Evolutionary conservation across 2,329 filamentous ascomycete species (phyloP).

Genomic region (Fusarium subtropicale): DNA sequence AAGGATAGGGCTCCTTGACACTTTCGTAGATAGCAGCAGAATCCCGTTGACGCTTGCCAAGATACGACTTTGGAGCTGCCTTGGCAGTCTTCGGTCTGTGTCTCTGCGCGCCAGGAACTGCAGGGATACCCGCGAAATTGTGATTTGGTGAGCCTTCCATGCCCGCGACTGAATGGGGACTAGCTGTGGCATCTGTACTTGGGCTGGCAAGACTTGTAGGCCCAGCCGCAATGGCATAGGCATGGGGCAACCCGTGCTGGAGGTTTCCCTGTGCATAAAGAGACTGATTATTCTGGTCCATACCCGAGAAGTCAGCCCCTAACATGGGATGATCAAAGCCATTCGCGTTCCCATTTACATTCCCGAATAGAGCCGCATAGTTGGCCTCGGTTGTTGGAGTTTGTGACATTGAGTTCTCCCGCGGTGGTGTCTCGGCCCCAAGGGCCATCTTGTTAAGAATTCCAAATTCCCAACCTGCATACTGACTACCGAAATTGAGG

Average conservation of each 20-base stretch:
- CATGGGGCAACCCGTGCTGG: constrained; percentile 72
- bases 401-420: constrained; percentile 67
- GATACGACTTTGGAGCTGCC: constrained; percentile 59
- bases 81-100: constrained; percentile 60
- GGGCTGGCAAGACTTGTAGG: constrained; percentile 73
- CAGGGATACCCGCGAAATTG: constrained; percentile 47
- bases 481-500: constrained; percentile 90
- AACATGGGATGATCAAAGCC: constrained; percentile 63
- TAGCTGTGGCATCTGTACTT: constrained; percentile 71
- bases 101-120: constrained; percentile 48
- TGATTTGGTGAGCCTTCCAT: constrained; percentile 66
- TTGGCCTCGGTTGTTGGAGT: constrained; percentile 54
- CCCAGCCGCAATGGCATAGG: constrained; percentile 72
- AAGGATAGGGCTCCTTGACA: constrained; percentile 91
- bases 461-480: constrained; percentile 93
- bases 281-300: constrained; percentile 61
- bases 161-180: constrained; percentile 65
- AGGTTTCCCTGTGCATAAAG: constrained; percentile 68
- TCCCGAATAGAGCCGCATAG: constrained; percentile 62
- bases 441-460: constrained; percentile 94
- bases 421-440: constrained; percentile 78
- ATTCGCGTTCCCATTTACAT: constrained; percentile 61
- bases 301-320: constrained; percentile 64
- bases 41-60: constrained; percentile 74
- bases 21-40: constrained; percentile 88